phyloP scores from a whole-genome alignment of 768 basidiomycete genomes.

The Russula ochroleuca region DNA sequence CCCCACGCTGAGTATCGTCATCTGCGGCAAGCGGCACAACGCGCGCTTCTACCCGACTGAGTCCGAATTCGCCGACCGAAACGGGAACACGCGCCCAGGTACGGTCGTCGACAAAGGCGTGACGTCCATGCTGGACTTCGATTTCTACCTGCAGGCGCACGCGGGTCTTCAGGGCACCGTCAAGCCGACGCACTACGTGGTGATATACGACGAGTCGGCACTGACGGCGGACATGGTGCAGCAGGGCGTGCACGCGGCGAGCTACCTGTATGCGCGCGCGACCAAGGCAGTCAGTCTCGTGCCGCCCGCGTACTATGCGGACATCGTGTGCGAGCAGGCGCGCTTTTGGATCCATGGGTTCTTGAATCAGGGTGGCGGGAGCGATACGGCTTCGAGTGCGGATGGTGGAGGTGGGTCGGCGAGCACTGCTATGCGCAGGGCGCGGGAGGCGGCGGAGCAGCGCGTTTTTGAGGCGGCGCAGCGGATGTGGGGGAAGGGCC shows the following conservation, averaged over 20 bases:
- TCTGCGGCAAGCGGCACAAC: slow-evolving; percentile 74
- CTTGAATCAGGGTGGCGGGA: slow-evolving; percentile 43
- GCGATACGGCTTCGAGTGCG: slow-evolving; percentile 22
- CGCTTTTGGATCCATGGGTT: slow-evolving; percentile 73
- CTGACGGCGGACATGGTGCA: slow-evolving; percentile 71
- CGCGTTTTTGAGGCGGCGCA: slow-evolving; percentile 41
- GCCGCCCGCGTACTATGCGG: slow-evolving; percentile 77
- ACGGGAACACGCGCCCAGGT: slow-evolving; percentile 75
- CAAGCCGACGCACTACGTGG: slow-evolving; percentile 72
- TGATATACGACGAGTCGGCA: slow-evolving; percentile 72
- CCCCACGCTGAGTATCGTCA: slow-evolving; percentile 64
- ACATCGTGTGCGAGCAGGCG: slow-evolving; percentile 78
- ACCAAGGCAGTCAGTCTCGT: slow-evolving; percentile 81
- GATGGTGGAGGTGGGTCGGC: slow-evolving; percentile 33
- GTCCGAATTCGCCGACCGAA: slow-evolving; percentile 48
- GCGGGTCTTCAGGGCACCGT: slow-evolving; percentile 68
- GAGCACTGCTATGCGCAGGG: slow-evolving; percentile 29
- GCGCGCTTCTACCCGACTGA: slow-evolving; percentile 58
- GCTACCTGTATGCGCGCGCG: slow-evolving; percentile 76
- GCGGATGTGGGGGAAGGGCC: slow-evolving; percentile 35
- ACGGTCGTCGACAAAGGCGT: slow-evolving; percentile 79
- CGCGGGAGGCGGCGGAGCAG: slow-evolving; percentile 33
- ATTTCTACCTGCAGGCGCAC: slow-evolving; percentile 54
- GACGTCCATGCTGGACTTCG: slow-evolving; percentile 43
- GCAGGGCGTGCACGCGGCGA: slow-evolving; percentile 60